phyloP scores from a whole-genome alignment of 1,284 basidiomycete species.

The Violaceomyces palustris region DNA sequence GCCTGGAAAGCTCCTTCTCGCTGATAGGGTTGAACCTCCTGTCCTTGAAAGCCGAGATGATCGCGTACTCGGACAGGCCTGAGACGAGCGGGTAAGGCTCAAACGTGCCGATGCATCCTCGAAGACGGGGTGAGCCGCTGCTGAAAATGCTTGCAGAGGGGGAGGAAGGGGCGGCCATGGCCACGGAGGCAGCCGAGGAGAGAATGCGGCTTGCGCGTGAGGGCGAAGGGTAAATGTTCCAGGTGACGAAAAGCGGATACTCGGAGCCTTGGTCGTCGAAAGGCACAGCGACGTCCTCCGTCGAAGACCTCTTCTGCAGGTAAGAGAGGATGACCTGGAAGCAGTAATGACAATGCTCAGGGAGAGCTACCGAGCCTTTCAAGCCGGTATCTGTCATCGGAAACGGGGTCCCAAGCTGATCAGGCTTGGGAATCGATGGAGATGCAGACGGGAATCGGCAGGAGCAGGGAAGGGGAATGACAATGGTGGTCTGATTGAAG shows the following conservation, averaged over 20 bases:
- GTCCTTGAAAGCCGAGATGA: constrained; percentile 60
- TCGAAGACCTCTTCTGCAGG: no score
- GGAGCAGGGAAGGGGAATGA: no score
- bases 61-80: constrained; percentile 82
- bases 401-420: no score
- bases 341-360: constrained; percentile 57
- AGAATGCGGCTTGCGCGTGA: constrained; percentile 1
- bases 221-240: constrained; percentile 64
- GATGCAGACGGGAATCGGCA: no score
- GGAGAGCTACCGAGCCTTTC: constrained; percentile 19
- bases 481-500: no score
- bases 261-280: constrained; percentile 9
- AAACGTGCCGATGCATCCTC: constrained; percentile 96
- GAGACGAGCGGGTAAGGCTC: constrained; percentile 68
- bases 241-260: constrained; percentile 89
- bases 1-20: constrained; percentile 66
- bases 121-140: constrained; percentile 61
- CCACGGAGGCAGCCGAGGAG: no score
- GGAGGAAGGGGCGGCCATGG: no score
- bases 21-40: constrained; percentile 64
- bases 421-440: no score
- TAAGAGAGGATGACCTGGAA: constrained; percentile 56
- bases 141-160: constrained; percentile 59
- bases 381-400: no score
- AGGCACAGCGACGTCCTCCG: constrained; percentile 1